These are phyloP conservation scores for Boechera stricta DNA, from an alignment of 345 rosid species.

Conservation along the genomic window DNA sequence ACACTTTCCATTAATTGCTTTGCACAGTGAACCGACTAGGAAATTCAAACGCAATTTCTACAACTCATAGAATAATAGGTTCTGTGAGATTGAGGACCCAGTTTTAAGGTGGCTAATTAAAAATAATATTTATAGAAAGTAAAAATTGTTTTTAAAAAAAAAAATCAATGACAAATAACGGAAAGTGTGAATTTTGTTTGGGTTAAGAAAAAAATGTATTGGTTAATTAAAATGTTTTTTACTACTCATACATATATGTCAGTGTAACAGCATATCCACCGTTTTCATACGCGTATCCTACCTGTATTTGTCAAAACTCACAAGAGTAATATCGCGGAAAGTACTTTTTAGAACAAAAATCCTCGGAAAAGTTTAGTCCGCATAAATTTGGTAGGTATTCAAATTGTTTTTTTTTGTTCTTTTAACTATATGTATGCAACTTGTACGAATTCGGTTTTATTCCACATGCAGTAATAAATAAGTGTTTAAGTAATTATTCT, in stretches of 20 bases:
- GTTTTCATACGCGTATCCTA: slow-evolving; percentile 9
- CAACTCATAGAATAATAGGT: neutral
- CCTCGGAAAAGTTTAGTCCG: neutral
- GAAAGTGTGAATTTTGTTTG: slow-evolving; percentile 3
- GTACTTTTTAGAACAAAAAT: neutral
- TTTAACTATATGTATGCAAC: too few species aligned
- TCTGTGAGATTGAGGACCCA: neutral
- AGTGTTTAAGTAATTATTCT: too few species aligned
- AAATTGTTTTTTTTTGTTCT: neutral
- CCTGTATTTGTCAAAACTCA: neutral
- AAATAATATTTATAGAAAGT: neutral
- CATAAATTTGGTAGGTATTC: neutral
- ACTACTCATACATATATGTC: neutral
- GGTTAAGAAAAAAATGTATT: neutral
- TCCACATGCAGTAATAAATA: too few species aligned
- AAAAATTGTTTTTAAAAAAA: too few species aligned
- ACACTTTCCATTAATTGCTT: neutral
- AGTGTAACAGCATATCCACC: neutral
- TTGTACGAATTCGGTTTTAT: too few species aligned
- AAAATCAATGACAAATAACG: neutral
- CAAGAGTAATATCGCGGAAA: neutral
- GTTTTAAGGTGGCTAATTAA: neutral
- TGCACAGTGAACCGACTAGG: slow-evolving; percentile 23
- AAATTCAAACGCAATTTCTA: neutral
- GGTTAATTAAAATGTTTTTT: neutral